Evolutionary conservation across 805 yeast species (phyloP).

Genomic region (Candida boidinii): DNA sequence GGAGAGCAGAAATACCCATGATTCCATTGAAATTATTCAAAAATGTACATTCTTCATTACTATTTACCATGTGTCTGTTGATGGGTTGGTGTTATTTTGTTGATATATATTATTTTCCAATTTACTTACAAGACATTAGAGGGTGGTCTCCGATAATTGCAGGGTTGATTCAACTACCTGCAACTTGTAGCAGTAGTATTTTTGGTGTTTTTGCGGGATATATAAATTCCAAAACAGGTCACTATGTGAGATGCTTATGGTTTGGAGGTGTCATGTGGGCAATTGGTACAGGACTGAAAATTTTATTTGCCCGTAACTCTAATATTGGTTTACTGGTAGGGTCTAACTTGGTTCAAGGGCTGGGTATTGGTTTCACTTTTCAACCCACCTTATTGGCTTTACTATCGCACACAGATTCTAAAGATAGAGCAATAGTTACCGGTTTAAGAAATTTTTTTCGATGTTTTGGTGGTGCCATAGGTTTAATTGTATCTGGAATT

Average conservation of each 20-base stretch:
- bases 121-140: conserved; percentile 34
- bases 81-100: conserved; percentile 41
- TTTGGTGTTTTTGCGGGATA: conserved; percentile 36
- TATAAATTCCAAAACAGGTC: conserved; percentile 30
- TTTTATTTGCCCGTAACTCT: conserved; percentile 21
- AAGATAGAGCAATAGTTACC: conserved; percentile 46
- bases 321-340: conserved; percentile 26
- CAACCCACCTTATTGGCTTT: conserved; percentile 44
- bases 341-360: conserved; percentile 27
- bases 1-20: conserved; percentile 37
- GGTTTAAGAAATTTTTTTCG: conserved; percentile 43
- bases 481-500: conserved; percentile 25
- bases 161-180: conserved; percentile 33
- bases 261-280: conserved; percentile 29
- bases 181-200: conserved; percentile 19
- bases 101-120: conserved; percentile 36
- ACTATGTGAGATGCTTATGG: conserved; percentile 24
- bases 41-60: conserved; percentile 21
- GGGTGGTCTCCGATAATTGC: conserved; percentile 30
- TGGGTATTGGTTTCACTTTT: conserved; percentile 38
- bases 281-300: conserved; percentile 28
- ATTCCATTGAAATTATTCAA: conserved; percentile 35
- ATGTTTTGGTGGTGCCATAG: conserved; percentile 48
- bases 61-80: conserved; percentile 27
- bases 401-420: conserved; percentile 35